phyloP scores from a whole-genome alignment of 2,329 filamentous ascomycete genomes.

The Westerdykella ornata region DNA sequence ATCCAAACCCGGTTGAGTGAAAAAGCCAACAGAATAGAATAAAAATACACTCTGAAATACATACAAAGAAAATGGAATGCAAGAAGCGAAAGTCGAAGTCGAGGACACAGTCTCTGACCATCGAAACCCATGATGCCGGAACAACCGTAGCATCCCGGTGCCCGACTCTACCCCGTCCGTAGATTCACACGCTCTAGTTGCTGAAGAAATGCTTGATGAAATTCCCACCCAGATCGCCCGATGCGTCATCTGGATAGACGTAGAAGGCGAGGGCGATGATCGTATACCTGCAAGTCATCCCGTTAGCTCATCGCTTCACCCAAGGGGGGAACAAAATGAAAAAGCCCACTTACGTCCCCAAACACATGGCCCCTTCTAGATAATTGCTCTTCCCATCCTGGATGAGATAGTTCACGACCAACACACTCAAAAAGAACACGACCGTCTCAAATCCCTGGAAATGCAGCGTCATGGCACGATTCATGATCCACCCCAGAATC shows the following conservation, averaged over 20 bases:
- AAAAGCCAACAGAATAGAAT: too few relatives aligned
- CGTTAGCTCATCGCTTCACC: background rate
- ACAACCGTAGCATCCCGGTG: too few relatives aligned
- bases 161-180: too few relatives aligned
- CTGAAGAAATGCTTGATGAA: constrained; percentile 25
- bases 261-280: constrained; percentile 57
- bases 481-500: constrained; percentile 51
- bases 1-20: too few relatives aligned
- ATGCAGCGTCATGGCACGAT: constrained; percentile 58
- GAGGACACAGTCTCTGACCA: too few relatives aligned
- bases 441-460: constrained; percentile 88
- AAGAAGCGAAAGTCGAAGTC: too few relatives aligned
- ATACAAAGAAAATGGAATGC: too few relatives aligned
- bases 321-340: background rate
- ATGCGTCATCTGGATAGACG: constrained; percentile 52
- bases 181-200: too few relatives aligned
- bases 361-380: constrained; percentile 64
- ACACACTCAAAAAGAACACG: constrained; percentile 72
- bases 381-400: constrained; percentile 82
- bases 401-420: constrained; percentile 84
- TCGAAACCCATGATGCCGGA: too few relatives aligned
- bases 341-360: constrained; percentile 40
- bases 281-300: constrained; percentile 40
- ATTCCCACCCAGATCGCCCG: constrained; percentile 23
- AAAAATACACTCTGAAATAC: too few relatives aligned